These are phyloP conservation scores for Clarireedia sp. DNA, from an alignment of 2,329 filamentous ascomycete genomes.

Conservation along the genomic window DNA sequence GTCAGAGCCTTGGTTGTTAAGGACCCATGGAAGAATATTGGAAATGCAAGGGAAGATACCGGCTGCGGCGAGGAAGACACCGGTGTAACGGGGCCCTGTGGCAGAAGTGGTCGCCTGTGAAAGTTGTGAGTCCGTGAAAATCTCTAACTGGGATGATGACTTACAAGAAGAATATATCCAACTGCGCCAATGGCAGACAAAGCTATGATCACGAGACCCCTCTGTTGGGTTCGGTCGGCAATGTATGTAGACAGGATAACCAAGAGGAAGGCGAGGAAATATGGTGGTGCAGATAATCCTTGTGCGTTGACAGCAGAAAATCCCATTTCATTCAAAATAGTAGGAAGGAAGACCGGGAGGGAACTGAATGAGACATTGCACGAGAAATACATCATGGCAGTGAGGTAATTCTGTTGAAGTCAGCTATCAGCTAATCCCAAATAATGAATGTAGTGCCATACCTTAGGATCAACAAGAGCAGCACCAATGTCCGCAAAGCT, in stretches of 20 bases:
- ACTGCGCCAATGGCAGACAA: constrained; percentile 49
- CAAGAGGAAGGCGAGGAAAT: constrained; percentile 57
- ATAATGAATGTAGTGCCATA: constrained; percentile 1
- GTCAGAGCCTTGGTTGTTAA: constrained; percentile 63
- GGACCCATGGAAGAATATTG: constrained; percentile 63
- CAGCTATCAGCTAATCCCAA: neutral
- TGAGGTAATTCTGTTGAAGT: constrained; percentile 18
- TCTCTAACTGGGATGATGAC: neutral
- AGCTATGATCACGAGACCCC: constrained; percentile 49
- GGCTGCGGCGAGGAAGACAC: constrained; percentile 45
- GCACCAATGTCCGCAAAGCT: constrained; percentile 39
- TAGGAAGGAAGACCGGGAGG: constrained; percentile 56
- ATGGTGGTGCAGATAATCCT: constrained; percentile 64
- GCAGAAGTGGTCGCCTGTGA: constrained; percentile 34
- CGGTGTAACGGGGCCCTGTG: constrained; percentile 38
- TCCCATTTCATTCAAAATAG: constrained; percentile 58
- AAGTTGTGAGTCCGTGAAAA: no score
- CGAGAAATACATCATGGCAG: constrained; percentile 46
- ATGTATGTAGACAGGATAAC: constrained; percentile 54
- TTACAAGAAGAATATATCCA: constrained; percentile 58
- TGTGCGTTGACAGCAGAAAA: constrained; percentile 60
- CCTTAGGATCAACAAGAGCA: constrained; percentile 39
- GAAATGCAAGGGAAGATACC: constrained; percentile 62
- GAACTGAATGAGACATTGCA: constrained; percentile 59
- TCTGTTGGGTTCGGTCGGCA: constrained; percentile 58